Evolutionary conservation across 805 yeast genomes (phyloP).

Genomic region (Lipomyces oligophaga): DNA sequence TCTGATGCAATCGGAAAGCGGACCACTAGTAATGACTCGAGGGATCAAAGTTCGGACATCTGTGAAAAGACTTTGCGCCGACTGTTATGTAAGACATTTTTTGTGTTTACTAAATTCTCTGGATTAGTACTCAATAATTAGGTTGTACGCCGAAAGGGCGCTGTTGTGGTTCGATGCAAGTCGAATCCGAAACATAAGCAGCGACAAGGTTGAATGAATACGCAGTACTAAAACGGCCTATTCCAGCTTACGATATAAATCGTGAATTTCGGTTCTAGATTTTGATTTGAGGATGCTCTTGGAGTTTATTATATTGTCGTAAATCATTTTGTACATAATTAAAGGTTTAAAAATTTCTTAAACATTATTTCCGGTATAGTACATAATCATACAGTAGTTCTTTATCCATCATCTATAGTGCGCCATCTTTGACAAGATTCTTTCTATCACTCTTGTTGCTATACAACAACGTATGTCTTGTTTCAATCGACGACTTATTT

Average conservation of each 20-base stretch:
- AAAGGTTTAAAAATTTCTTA: too few species aligned
- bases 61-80: slow-evolving; percentile 87
- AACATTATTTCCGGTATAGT: too few species aligned
- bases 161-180: slow-evolving; percentile 90
- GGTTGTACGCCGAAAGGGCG: slow-evolving; percentile 91
- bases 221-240: too few species aligned
- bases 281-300: too few species aligned
- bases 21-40: slow-evolving; percentile 41
- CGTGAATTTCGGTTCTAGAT: too few species aligned
- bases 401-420: too few species aligned
- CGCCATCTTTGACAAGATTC: too few species aligned
- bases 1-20: neutral
- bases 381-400: too few species aligned
- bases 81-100: slow-evolving; percentile 56
- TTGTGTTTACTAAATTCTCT: slow-evolving; percentile 1
- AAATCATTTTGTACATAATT: too few species aligned
- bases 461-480: neutral
- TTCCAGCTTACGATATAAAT: too few species aligned
- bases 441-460: too few species aligned
- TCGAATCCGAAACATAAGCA: slow-evolving; percentile 91
- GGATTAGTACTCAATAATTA: slow-evolving; percentile 28
- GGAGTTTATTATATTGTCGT: too few species aligned
- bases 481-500: neutral
- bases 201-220: slow-evolving; percentile 55
- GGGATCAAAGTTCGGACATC: slow-evolving; percentile 90